These are phyloP conservation scores for Plasmopara viticola DNA, from an alignment of 352 stramenopile species.

Conservation along the genomic window DNA sequence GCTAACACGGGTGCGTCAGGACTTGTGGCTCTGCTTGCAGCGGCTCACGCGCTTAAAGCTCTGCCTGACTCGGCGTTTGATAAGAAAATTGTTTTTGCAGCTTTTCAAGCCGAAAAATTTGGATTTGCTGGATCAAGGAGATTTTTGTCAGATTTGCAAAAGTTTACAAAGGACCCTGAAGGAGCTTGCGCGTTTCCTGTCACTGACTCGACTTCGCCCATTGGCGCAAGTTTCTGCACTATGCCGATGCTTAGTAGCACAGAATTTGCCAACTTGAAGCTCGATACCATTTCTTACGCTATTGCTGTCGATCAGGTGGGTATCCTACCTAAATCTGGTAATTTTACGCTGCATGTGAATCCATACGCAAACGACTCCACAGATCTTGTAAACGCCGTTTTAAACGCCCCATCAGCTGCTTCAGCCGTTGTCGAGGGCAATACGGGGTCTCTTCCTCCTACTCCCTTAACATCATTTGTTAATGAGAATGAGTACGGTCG, in stretches of 20 bases:
- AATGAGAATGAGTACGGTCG: conserved; percentile 64
- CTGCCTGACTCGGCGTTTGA: conserved; percentile 56
- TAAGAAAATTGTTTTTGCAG: conserved; percentile 76
- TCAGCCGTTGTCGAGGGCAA: conserved; percentile 31
- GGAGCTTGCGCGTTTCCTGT: conserved; percentile 46
- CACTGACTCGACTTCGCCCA: conserved; percentile 41
- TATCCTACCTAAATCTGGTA: conserved; percentile 37
- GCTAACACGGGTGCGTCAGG: conserved; percentile 71
- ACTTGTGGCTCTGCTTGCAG: conserved; percentile 67
- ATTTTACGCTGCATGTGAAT: conserved; percentile 71
- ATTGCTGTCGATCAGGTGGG: conserved; percentile 81
- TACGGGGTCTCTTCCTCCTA: conserved; percentile 46
- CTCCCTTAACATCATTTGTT: conserved; percentile 64
- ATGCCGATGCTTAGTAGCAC: conserved; percentile 58
- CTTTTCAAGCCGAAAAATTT: conserved; percentile 76
- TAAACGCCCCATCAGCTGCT: conserved; percentile 39
- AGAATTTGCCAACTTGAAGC: conserved; percentile 51
- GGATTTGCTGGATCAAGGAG: conserved; percentile 78
- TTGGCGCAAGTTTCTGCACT: conserved; percentile 57
- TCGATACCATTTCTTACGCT: conserved; percentile 54
- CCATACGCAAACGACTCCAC: conserved; percentile 38
- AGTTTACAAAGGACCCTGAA: conserved; percentile 40
- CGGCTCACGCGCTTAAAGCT: conserved; percentile 56
- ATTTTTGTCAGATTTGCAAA: conserved; percentile 62
- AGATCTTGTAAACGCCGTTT: conserved; percentile 42